Percentiles rank a stretch among this genome's conserved stretches.
phyloP scores from a whole-genome alignment of 495 filamentous ascomycete species.

The Penicillium maclennaniae region DNA sequence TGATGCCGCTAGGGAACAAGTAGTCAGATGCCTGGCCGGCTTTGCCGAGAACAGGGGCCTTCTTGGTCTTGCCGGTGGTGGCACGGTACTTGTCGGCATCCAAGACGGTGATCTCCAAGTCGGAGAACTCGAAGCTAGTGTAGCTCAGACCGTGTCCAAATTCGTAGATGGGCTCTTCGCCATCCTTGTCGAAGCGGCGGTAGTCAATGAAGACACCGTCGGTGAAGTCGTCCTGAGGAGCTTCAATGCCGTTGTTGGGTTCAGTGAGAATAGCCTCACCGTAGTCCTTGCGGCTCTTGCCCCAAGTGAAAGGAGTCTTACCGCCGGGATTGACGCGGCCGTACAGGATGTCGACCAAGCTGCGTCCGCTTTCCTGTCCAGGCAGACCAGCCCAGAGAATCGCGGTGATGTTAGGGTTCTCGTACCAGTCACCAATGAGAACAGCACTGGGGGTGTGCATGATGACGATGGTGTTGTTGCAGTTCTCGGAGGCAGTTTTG shows the following conservation, averaged over 20 bases:
- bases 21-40: conserved; percentile 64
- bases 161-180: conserved; percentile 76
- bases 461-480: conserved; percentile 90
- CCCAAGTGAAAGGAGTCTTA: conserved; percentile 88
- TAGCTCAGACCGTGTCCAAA: conserved; percentile 92
- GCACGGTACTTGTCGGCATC: conserved; percentile 57
- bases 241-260: conserved; percentile 63
- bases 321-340: conserved; percentile 81
- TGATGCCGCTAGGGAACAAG: conserved; percentile 65
- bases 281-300: conserved; percentile 66
- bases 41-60: conserved; percentile 69
- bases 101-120: conserved; percentile 59
- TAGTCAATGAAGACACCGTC: conserved; percentile 96
- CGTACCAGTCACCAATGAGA: conserved; percentile 68
- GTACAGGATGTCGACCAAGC: conserved; percentile 88
- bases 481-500: conserved; percentile 66
- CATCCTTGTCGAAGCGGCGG: conserved; percentile 75
- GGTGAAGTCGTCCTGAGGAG: conserved; percentile 76
- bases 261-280: conserved; percentile 71
- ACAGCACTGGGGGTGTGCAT: conserved; percentile 85
- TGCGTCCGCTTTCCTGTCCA: conserved; percentile 87
- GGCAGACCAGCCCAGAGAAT: conserved; percentile 93
- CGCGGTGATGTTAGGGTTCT: conserved; percentile 88
- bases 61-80: conserved; percentile 60
- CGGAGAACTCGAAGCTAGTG: conserved; percentile 78